phyloP scores from a whole-genome alignment of 1,284 basidiomycete species.

The Trichosporon sp. region DNA sequence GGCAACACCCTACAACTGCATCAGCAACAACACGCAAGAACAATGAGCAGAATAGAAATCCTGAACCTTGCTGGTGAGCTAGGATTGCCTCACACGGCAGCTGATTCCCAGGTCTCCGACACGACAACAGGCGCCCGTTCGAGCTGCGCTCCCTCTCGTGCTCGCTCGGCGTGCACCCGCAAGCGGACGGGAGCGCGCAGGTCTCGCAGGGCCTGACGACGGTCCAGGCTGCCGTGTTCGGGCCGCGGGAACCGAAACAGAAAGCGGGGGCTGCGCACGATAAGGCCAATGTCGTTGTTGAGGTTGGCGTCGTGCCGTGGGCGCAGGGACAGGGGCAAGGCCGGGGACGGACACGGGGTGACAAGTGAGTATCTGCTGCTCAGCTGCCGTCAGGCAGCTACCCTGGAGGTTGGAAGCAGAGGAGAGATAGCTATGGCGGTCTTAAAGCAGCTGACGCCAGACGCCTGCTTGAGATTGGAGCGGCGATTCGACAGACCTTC shows the following conservation, averaged over 20 bases:
- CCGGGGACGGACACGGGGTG: slow-evolving; percentile 65
- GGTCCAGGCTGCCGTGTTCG: slow-evolving; percentile 83
- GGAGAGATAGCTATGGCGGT: too few species aligned
- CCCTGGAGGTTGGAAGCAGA: too few species aligned
- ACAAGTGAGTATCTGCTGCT: slow-evolving; percentile 68
- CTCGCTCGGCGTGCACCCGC: slow-evolving; percentile 71
- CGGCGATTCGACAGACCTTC: slow-evolving; percentile 88
- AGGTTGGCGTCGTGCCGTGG: slow-evolving; percentile 81
- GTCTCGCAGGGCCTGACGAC: slow-evolving; percentile 88
- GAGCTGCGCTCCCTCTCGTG: slow-evolving; percentile 84
- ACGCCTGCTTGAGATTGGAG: slow-evolving; percentile 82
- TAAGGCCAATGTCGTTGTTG: slow-evolving; percentile 80
- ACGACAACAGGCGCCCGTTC: slow-evolving; percentile 85
- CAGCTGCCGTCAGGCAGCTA: too few species aligned
- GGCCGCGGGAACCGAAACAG: slow-evolving; percentile 82
- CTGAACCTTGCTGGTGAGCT: slow-evolving; percentile 34
- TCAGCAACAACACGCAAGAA: slow-evolving; percentile 18
- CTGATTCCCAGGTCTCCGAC: slow-evolving; percentile 62
- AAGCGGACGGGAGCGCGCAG: slow-evolving; percentile 79
- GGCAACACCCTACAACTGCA: not conserved
- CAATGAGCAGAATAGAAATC: slow-evolving; percentile 32
- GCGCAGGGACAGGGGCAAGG: slow-evolving; percentile 71
- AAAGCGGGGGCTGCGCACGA: slow-evolving; percentile 75
- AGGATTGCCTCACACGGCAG: too few species aligned
- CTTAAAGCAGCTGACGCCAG: slow-evolving; percentile 58